Evolutionary conservation across 2,329 filamentous ascomycete genomes (phyloP).

Genomic region (Endothia cerciana): DNA sequence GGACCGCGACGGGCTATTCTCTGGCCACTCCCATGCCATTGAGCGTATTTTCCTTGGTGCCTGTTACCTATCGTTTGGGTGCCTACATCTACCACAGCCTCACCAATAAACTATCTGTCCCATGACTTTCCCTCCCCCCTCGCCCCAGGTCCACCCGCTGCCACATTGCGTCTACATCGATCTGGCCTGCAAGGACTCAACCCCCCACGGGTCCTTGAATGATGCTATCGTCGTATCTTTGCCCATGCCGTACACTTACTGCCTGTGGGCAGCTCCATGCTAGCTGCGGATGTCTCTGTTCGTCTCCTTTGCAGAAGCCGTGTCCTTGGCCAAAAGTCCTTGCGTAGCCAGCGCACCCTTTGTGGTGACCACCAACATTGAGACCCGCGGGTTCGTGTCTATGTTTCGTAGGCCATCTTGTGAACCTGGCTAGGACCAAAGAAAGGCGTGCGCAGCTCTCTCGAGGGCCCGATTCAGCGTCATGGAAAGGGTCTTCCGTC

Average conservation of each 20-base stretch:
- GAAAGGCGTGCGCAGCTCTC: neutral
- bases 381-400: too few species aligned
- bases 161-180: too few species aligned
- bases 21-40: neutral
- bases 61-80: neutral
- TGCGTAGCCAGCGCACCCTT: neutral
- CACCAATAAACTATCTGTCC: neutral
- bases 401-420: neutral
- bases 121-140: neutral
- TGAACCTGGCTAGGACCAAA: neutral
- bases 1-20: neutral
- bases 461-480: too few species aligned
- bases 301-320: neutral
- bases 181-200: too few species aligned
- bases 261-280: neutral
- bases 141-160: too few species aligned
- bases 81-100: neutral
- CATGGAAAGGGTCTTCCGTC: too few species aligned
- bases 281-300: neutral
- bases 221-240: too few species aligned
- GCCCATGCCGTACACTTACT: neutral
- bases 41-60: neutral
- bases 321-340: neutral
- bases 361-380: neutral
- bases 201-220: too few species aligned